Evolutionary conservation across 306 rosid genomes (phyloP).

Genomic region (Vigna radiata): DNA sequence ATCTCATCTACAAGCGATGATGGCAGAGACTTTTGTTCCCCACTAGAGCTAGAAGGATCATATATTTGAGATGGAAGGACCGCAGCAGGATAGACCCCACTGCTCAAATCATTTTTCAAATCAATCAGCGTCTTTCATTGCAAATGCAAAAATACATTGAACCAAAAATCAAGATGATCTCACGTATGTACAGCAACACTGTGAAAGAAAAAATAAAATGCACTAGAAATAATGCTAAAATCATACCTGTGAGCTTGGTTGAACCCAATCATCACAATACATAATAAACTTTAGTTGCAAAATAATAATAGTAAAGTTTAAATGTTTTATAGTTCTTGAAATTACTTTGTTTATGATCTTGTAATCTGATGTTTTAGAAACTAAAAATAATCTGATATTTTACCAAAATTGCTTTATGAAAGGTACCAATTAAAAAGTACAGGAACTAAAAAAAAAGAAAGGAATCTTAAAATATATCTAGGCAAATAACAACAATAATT

Average conservation of each 20-base stretch:
- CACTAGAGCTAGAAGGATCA: conserved; percentile 23
- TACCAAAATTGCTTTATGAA: no score
- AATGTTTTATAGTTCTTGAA: no score
- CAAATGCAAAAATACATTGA: background rate
- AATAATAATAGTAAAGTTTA: background rate
- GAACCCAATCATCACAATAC: background rate
- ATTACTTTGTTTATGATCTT: no score
- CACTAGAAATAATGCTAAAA: conserved; percentile 20
- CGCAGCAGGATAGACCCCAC: conserved; percentile 81
- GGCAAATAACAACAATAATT: background rate
- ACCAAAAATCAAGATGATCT: background rate
- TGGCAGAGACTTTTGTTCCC: conserved; percentile 44
- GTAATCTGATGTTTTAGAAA: no score
- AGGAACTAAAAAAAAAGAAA: background rate
- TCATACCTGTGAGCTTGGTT: background rate
- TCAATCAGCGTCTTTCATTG: conserved; percentile 33
- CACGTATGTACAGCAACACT: no score
- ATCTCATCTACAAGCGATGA: conserved; percentile 54
- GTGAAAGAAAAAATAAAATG: background rate
- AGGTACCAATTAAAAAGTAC: background rate
- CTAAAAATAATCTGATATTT: no score
- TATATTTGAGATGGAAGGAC: conserved; percentile 67
- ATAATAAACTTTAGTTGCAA: background rate
- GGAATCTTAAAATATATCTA: background rate
- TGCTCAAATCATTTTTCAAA: conserved; percentile 57